phyloP scores from a whole-genome alignment of 176 grass and related monocot genomes.

The Microstegium vimineum region DNA sequence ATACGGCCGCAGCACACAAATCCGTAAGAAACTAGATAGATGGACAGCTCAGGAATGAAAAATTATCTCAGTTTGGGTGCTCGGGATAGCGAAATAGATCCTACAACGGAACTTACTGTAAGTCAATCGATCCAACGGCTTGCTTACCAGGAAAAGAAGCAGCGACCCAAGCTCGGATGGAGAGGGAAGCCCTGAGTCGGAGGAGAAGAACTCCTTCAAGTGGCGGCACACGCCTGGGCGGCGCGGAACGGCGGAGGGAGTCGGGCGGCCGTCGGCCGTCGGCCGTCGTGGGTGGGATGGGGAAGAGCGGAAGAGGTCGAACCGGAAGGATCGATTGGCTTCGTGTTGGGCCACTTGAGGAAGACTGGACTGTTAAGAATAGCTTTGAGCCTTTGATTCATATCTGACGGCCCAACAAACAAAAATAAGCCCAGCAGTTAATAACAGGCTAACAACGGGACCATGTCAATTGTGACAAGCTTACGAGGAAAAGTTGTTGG shows the following conservation, averaged over 20 bases:
- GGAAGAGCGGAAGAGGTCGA: background rate
- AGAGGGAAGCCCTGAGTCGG: background rate
- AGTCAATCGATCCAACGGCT: background rate
- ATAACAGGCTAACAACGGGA: background rate
- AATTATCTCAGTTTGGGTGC: background rate
- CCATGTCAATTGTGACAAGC: no score
- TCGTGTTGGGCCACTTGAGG: background rate
- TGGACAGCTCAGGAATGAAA: background rate
- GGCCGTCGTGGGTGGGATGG: background rate
- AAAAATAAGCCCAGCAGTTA: background rate
- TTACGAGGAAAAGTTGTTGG: no score
- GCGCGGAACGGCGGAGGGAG: background rate
- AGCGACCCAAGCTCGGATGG: background rate
- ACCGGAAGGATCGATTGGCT: background rate
- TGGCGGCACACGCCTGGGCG: background rate
- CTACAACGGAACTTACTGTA: background rate
- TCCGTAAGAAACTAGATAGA: background rate
- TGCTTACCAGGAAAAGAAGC: background rate
- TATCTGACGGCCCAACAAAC: background rate
- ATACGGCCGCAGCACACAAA: background rate
- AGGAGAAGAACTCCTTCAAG: background rate
- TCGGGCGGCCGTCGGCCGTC: background rate
- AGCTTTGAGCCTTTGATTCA: background rate
- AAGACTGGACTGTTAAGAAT: background rate
- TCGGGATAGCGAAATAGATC: background rate